Conservation (phyloP, 1,284 basidiomycete species). For the Ceratobasidium sp. region DNA sequence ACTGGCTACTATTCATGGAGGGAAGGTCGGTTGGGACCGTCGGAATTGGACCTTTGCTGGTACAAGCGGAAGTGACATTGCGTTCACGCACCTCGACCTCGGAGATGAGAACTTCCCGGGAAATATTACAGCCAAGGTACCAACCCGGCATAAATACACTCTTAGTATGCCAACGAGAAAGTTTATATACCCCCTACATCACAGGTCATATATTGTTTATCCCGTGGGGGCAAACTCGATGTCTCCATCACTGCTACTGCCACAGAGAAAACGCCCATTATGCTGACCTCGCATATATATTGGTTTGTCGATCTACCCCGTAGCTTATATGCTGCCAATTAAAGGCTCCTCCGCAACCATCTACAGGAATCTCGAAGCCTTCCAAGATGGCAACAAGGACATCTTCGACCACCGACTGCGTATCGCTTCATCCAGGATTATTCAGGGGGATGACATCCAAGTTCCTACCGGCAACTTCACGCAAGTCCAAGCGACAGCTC, state of each 20-base stretch:
- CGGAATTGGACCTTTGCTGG: constrained; percentile 67
- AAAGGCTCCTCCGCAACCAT: constrained; percentile 61
- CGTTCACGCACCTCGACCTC: constrained; percentile 66
- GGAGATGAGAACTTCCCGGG: constrained; percentile 69
- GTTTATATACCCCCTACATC: background rate
- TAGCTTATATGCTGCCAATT: background rate
- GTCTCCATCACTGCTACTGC: constrained; percentile 64
- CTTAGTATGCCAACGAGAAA: background rate
- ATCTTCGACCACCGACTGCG: constrained; percentile 62
- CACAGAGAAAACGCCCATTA: constrained; percentile 69
- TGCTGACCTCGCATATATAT: constrained; percentile 61
- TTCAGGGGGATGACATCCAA: constrained; percentile 63
- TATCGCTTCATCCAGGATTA: constrained; percentile 59
- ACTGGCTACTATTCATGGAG: constrained; percentile 67
- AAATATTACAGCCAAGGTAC: constrained; percentile 63
- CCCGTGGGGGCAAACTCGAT: constrained; percentile 63
- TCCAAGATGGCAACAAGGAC: constrained; percentile 61
- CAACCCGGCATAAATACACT: constrained; percentile 44
- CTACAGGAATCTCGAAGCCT: constrained; percentile 70
- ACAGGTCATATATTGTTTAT: constrained; percentile 67
- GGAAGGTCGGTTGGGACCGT: constrained; percentile 66
- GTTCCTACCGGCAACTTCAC: constrained; percentile 63
- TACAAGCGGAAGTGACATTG: constrained; percentile 62
- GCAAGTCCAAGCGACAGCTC: constrained; percentile 59
- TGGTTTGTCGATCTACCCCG: constrained; percentile 54